These are phyloP conservation scores for Botrytis fabae DNA, from an alignment of 2,329 filamentous ascomycete species.

Conservation along the genomic window DNA sequence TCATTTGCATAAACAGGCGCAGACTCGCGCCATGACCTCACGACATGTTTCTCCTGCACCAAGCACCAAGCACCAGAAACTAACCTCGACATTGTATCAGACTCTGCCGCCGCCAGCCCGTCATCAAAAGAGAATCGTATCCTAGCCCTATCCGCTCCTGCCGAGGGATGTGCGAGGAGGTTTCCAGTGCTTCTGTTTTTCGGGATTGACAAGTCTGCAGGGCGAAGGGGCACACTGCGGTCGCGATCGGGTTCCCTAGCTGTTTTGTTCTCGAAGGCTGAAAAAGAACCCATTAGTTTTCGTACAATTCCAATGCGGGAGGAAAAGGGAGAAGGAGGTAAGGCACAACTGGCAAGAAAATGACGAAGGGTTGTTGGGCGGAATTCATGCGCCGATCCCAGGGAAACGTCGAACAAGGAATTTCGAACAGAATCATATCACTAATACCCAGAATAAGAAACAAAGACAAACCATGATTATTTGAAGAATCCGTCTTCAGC, in stretches of 20 bases:
- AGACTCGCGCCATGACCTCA: conserved; percentile 2
- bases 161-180: conserved; percentile 47
- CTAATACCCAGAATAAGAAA: conserved; percentile 5
- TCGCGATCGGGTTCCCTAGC: conserved; percentile 28
- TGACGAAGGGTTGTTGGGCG: conserved; percentile 5
- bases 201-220: conserved; percentile 47
- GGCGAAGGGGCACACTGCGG: conserved; percentile 28
- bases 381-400: conserved; percentile 26
- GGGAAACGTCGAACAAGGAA: conserved; percentile 9
- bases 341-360: neutral
- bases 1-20: neutral
- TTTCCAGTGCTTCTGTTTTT: conserved; percentile 69
- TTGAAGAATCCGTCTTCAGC: conserved; percentile 40
- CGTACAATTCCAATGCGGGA: neutral
- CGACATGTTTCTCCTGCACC: neutral
- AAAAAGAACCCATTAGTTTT: conserved; percentile 25
- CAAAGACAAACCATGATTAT: conserved; percentile 36
- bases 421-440: neutral
- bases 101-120: conserved; percentile 56
- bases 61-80: conserved; percentile 38
- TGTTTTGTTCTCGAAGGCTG: conserved; percentile 36
- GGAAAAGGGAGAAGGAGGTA: conserved; percentile 8
- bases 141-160: conserved; percentile 56
- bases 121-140: conserved; percentile 73
- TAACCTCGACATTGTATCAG: conserved; percentile 74